phyloP scores from a whole-genome alignment of 83 land plant genomes.

The Thuja plicata region DNA sequence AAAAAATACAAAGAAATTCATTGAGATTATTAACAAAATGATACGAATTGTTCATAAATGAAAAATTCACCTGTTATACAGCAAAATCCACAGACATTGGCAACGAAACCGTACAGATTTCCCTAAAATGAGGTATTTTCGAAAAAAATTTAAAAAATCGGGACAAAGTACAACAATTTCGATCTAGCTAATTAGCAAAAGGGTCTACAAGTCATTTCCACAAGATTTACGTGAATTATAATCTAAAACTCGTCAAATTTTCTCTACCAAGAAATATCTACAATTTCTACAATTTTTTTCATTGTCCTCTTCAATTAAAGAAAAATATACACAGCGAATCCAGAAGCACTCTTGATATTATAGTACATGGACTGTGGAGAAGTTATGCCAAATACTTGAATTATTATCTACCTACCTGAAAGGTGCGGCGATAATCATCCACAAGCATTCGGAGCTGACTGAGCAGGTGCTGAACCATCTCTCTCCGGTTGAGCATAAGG shows the following conservation, averaged over 20 bases:
- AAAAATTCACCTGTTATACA: neutral
- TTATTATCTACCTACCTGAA: constrained; percentile 55
- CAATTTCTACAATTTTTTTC: neutral
- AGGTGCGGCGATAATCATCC: constrained; percentile 71
- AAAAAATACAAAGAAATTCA: neutral
- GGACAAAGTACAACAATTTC: neutral
- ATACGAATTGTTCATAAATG: neutral
- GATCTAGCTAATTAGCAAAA: neutral
- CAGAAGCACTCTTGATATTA: too few species aligned
- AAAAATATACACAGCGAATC: too few species aligned
- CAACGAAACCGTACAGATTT: neutral
- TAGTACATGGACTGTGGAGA: too few species aligned
- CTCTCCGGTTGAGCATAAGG: constrained; percentile 73
- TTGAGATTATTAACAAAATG: neutral
- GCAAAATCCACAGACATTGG: neutral
- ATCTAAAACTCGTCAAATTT: neutral
- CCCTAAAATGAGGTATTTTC: neutral
- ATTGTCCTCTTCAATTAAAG: too few species aligned
- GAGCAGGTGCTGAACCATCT: constrained; percentile 68
- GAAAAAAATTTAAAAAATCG: neutral
- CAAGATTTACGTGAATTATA: neutral
- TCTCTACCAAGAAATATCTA: neutral
- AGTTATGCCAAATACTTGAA: neutral
- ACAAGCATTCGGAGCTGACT: constrained; percentile 62
- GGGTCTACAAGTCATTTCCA: neutral